Evolutionary conservation across 163 green algal genomes (phyloP), one percentile per base, ranked within the genome.

Genomic region (Chlamydomonas reinhardtii): DNA sequence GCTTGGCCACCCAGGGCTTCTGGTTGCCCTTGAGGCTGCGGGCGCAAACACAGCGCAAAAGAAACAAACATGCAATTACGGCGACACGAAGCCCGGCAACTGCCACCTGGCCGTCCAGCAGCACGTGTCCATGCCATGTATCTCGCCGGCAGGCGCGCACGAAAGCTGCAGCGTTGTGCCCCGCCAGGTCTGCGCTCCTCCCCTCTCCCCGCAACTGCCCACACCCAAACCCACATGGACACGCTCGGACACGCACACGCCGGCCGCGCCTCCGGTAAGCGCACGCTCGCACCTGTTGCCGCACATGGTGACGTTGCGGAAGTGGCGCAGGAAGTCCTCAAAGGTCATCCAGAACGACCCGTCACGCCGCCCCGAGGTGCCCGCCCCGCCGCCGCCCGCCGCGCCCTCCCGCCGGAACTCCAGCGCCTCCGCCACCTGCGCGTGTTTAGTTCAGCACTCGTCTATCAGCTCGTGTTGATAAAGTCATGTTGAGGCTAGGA

Each of bases 261-360:
- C 39, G n/a, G n/a, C n/a, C n/a, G n/a, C n/a, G n/a, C n/a, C n/a
- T n/a, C n/a, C n/a, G n/a, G n/a, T n/a, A n/a, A n/a, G n/a, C n/a
- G n/a, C n/a, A n/a, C n/a, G n/a, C n/a, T n/a, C n/a, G n/a, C 74
- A 77, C 78, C 78, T 77, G 68, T 85, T 85, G 32, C 78, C 68
- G 78, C 78, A 85, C 52, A 85, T 12, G 8, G 52, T 85, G 34
- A 85, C 29, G 29, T 35, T 29, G 37, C 52, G 31, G 78, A 78
- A 85, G 78, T 78, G 70, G 17, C 16, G 24, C 24, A 71, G 24
- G 68, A 85, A 77, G 54, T 85, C 78, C 32, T 85, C 68, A 16
- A 35, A 85, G 3, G 52, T 62, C 78, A 85, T 85, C 78, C 78
- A 85, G 78, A 85, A 85, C 0, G 78, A 71, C 3, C 78, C 78